Percentiles rank a stretch among this genome's conserved stretches.
Conservation (phyloP, 129 eudicot species). For the Pittosporum tobira region DNA sequence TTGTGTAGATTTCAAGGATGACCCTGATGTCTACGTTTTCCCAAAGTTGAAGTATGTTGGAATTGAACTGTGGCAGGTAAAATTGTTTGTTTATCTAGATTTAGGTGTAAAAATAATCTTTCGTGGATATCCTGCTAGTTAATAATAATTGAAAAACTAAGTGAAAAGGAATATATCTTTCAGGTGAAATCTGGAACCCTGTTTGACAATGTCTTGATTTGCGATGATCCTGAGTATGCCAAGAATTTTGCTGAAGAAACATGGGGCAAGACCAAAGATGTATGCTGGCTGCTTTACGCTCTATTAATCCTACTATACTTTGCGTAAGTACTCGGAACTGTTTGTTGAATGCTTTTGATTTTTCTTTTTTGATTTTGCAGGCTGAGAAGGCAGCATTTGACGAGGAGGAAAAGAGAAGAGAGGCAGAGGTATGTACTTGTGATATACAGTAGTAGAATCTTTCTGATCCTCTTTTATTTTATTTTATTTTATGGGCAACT, state of each 20-base stretch:
- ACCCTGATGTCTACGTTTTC: constrained; percentile 86
- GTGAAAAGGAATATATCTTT: background rate
- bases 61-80: constrained; percentile 96
- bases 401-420: constrained; percentile 78
- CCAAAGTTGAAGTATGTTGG: constrained; percentile 90
- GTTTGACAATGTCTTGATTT: constrained; percentile 69
- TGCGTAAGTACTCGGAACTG: too few species aligned
- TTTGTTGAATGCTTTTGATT: constrained; percentile 4
- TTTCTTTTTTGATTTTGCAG: constrained; percentile 19
- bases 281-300: constrained; percentile 31
- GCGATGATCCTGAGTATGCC: constrained; percentile 74
- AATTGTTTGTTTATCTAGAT: background rate
- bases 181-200: constrained; percentile 98
- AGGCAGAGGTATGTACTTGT: constrained; percentile 83
- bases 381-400: constrained; percentile 93
- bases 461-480: too few species aligned
- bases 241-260: constrained; percentile 76
- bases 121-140: background rate
- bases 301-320: background rate
- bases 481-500: too few species aligned
- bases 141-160: background rate
- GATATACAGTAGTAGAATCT: too few species aligned
- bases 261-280: constrained; percentile 94
- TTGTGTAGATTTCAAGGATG: constrained; percentile 82
- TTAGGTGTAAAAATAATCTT: background rate